phyloP scores from a whole-genome alignment of 768 basidiomycete genomes.

The Russula dissimulans region DNA sequence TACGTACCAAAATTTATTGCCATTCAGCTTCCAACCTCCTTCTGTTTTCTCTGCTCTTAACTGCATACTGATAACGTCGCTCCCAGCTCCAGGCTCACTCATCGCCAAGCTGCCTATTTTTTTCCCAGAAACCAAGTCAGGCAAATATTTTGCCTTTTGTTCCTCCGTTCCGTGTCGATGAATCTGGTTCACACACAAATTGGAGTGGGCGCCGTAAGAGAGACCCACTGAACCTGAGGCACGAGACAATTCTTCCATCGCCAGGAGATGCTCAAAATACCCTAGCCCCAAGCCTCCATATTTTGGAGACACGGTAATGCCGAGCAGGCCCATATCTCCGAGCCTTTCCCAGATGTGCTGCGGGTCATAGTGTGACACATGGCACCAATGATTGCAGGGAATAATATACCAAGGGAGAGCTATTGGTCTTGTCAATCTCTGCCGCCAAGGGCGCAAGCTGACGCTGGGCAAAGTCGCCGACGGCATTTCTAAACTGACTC shows the following conservation, averaged over 20 bases:
- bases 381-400: background rate
- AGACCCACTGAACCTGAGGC: conserved; percentile 90
- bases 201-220: conserved; percentile 88
- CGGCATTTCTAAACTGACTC: conserved; percentile 68
- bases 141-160: conserved; percentile 81
- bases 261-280: conserved; percentile 81
- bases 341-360: conserved; percentile 86
- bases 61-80: conserved; percentile 93
- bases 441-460: conserved; percentile 82
- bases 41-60: conserved; percentile 69
- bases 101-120: conserved; percentile 89
- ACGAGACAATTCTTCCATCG: conserved; percentile 89
- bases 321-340: conserved; percentile 87
- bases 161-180: conserved; percentile 72
- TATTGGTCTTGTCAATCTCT: conserved; percentile 80
- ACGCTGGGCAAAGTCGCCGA: conserved; percentile 68
- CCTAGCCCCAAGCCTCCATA: conserved; percentile 80
- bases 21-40: conserved; percentile 74
- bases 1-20: conserved; percentile 86
- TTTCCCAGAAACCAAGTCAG: conserved; percentile 67
- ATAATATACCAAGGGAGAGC: conserved; percentile 56
- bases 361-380: background rate
- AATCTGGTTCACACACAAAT: conserved; percentile 68
- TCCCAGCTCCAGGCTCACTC: conserved; percentile 88
- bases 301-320: conserved; percentile 70